Conservation (phyloP, 1,284 basidiomycete genomes). For the Leccinum fallax region DNA sequence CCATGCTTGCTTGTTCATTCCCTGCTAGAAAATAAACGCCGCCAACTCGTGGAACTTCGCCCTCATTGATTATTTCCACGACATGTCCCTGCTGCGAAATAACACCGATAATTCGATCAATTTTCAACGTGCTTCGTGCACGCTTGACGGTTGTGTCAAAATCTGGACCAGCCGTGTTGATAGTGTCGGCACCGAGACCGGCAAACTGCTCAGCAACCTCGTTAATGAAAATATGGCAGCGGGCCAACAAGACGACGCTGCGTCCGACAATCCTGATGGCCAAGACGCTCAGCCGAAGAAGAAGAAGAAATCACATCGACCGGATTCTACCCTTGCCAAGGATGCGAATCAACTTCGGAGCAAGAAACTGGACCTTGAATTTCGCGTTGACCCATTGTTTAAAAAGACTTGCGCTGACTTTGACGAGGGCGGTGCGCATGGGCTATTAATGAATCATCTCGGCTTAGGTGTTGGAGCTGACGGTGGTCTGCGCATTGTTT, state of each 20-base stretch:
- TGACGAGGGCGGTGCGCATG: constrained; percentile 96
- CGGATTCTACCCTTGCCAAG: constrained; percentile 85
- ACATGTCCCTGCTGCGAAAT: constrained; percentile 96
- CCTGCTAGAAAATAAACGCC: constrained; percentile 93
- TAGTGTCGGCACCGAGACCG: constrained; percentile 95
- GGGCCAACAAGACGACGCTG: constrained; percentile 60
- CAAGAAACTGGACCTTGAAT: constrained; percentile 95
- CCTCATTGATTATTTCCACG: constrained; percentile 99
- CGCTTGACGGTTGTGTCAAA: constrained; percentile 98
- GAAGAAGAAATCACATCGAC: constrained; percentile 62
- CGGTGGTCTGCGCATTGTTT: constrained; percentile 87
- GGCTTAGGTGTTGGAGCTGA: constrained; percentile 77
- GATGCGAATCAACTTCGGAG: constrained; percentile 79
- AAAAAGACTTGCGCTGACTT: constrained; percentile 98
- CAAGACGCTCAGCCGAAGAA: constrained; percentile 60
- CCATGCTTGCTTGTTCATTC: constrained; percentile 13
- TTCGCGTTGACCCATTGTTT: constrained; percentile 95
- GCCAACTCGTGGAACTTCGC: constrained; percentile 98
- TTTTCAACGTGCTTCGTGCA: constrained; percentile 97
- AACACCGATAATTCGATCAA: constrained; percentile 94
- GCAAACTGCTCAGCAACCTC: constrained; percentile 92
- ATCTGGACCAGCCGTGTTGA: constrained; percentile 99
- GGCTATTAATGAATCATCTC: constrained; percentile 92
- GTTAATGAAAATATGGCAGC: constrained; percentile 65
- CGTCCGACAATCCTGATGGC: constrained; percentile 64